phyloP scores from a whole-genome alignment of 2,329 filamentous ascomycete species.

The Verticillium klebahnii region DNA sequence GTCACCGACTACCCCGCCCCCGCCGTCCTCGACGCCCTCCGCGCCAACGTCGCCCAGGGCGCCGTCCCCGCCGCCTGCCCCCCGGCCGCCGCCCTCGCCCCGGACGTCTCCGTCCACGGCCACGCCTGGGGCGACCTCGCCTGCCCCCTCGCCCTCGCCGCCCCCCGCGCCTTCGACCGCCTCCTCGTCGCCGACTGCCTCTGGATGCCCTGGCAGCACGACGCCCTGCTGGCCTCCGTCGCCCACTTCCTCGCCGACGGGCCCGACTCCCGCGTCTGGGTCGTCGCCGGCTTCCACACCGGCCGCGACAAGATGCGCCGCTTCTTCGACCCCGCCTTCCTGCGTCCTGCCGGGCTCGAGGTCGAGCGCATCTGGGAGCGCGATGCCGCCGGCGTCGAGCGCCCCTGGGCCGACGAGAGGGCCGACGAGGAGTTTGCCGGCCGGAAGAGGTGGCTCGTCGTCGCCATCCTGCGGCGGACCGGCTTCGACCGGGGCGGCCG shows the following conservation, averaged over 20 bases:
- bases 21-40: conserved; percentile 54
- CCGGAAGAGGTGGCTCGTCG: conserved; percentile 67
- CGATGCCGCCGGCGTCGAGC: conserved; percentile 58
- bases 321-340: conserved; percentile 52
- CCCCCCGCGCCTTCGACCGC: conserved; percentile 46
- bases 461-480: conserved; percentile 46
- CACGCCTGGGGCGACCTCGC: conserved; percentile 60
- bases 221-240: conserved; percentile 59
- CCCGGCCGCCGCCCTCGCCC: conserved; percentile 14
- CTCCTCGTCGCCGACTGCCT: conserved; percentile 69
- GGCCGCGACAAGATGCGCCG: conserved; percentile 59
- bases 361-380: conserved; percentile 65
- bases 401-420: conserved; percentile 57
- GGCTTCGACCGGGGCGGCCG: not conserved
- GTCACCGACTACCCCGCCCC: conserved; percentile 66
- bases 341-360: conserved; percentile 48
- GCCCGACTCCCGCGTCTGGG: conserved; percentile 49
- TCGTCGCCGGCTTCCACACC: conserved; percentile 70
- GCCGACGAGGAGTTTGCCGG: conserved; percentile 56
- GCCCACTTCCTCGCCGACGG: conserved; percentile 51
- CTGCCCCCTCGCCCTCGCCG: conserved; percentile 21
- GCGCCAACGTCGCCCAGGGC: conserved; percentile 52
- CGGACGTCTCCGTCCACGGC: conserved; percentile 39
- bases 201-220: conserved; percentile 72
- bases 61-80: conserved; percentile 30